Conservation (phyloP, 2,329 filamentous ascomycete species). For the Stylonectria norvegica region DNA sequence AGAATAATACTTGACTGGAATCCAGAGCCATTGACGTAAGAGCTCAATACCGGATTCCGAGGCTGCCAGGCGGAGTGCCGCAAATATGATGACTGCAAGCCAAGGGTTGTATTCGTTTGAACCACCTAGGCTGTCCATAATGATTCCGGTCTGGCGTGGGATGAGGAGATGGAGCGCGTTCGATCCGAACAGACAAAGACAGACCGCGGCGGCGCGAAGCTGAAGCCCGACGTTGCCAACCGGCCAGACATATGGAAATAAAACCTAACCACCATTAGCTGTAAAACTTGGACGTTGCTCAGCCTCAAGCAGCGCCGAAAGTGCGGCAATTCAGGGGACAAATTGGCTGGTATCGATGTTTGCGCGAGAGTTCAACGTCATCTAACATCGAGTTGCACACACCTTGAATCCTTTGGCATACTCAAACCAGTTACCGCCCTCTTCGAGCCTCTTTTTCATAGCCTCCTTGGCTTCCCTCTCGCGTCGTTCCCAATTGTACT, state of each 20-base stretch:
- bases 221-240: slow-evolving; percentile 63
- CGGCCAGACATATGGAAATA: slow-evolving; percentile 79
- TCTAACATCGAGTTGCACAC: slow-evolving; percentile 23
- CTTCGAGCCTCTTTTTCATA: slow-evolving; percentile 66
- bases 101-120: slow-evolving; percentile 47
- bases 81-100: slow-evolving; percentile 51
- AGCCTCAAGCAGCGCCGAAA: too few relatives aligned
- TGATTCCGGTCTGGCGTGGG: slow-evolving; percentile 76
- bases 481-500: slow-evolving; percentile 53
- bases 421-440: slow-evolving; percentile 72
- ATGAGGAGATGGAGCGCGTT: slow-evolving; percentile 74
- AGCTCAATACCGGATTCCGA: slow-evolving; percentile 55
- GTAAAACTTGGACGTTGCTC: too few relatives aligned
- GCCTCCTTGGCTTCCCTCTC: slow-evolving; percentile 53
- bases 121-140: slow-evolving; percentile 65
- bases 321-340: too few relatives aligned
- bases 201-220: slow-evolving; percentile 63
- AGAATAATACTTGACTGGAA: slow-evolving; percentile 57
- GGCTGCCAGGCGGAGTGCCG: slow-evolving; percentile 47
- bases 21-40: slow-evolving; percentile 53
- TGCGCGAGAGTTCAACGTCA: too few relatives aligned
- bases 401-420: slow-evolving; percentile 72
- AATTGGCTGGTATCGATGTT: too few relatives aligned
- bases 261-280: too few relatives aligned
- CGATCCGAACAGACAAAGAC: slow-evolving; percentile 63